Evolutionary conservation across 768 basidiomycete genomes (phyloP), one percentile per base, ranked within the genome.

Genomic region (Gymnopilus dilepis): DNA sequence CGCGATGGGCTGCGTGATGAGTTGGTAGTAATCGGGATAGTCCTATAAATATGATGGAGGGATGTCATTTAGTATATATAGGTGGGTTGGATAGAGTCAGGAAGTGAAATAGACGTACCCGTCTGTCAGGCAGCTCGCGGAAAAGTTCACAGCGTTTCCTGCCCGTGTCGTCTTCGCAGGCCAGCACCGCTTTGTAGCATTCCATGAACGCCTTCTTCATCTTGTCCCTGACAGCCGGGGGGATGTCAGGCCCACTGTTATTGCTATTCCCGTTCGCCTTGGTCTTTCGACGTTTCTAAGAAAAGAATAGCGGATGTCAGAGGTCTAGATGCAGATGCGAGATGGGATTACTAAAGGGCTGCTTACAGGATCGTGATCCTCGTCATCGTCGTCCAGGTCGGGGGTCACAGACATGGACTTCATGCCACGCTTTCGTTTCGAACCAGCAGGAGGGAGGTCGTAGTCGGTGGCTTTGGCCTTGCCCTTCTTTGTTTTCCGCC

Each of bases 11-110:
- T 87, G 83, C 2, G 78, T 80, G 76, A 99, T 98, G 69, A 95
- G 83, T 59, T 89, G 84, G 74, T 96, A 97, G 73, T 98, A 99
- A 70, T 95, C 92, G 30, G 94, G 94, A 69, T 96, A 96, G 59
- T 90, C 87, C 91, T 95, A 65, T 12, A 28, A 17, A 24, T 6
- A 59, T 47, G 53, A 30, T 50, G 5, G 12, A 8, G 26, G 43
- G 24, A n/a, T n/a, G n/a, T 37, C 2, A 15, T 37, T 62, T 58
- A 38, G 42, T 33, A 34, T 34, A 42, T 22, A 37, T 12, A 58
- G 53, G 54, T 33, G 73, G 62, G n/a, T n/a, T 66, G 55, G 65
- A 58, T 30, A 43, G 41, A 38, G 19, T 24, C 47, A n/a, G n/a
- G n/a, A 60, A 11, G 26, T 22, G 19, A 56, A 54, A 42, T 30